These are phyloP conservation scores for Phytopythium ostracodes DNA, from an alignment of 352 stramenopile species.

Conservation along the genomic window DNA sequence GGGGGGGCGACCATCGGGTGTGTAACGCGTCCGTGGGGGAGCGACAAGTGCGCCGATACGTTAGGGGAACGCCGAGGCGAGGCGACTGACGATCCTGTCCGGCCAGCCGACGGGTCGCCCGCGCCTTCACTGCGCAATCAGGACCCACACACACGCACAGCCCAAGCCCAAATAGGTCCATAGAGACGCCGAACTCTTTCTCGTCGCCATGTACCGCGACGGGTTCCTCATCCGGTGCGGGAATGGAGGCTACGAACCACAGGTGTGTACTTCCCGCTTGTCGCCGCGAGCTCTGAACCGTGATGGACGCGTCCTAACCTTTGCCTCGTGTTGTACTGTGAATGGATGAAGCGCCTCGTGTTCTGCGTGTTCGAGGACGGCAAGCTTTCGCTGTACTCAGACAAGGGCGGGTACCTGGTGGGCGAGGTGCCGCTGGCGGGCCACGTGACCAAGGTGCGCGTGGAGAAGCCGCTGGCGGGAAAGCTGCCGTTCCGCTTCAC, in stretches of 20 bases:
- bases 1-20: too few species aligned
- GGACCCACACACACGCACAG: too few species aligned
- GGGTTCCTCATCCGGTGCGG: conserved; percentile 73
- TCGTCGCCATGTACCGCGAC: conserved; percentile 64
- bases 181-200: not conserved
- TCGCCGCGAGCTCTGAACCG: not conserved
- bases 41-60: too few species aligned
- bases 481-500: conserved; percentile 78
- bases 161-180: not conserved
- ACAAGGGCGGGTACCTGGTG: conserved; percentile 66
- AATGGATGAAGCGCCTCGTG: conserved; percentile 34
- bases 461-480: conserved; percentile 52
- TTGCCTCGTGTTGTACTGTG: conserved; percentile 1
- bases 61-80: too few species aligned
- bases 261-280: conserved; percentile 20
- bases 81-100: too few species aligned
- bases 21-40: too few species aligned
- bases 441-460: conserved; percentile 71
- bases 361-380: conserved; percentile 81
- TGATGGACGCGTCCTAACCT: conserved; percentile 6
- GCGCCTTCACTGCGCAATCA: too few species aligned
- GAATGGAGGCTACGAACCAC: conserved; percentile 38
- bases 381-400: conserved; percentile 64
- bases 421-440: conserved; percentile 61
- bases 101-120: not conserved